Percentiles rank a stretch among this genome's conserved stretches.
Evolutionary conservation across 2,329 filamentous ascomycete genomes (phyloP).

Genomic region (Ophiocordyceps unilateralis): DNA sequence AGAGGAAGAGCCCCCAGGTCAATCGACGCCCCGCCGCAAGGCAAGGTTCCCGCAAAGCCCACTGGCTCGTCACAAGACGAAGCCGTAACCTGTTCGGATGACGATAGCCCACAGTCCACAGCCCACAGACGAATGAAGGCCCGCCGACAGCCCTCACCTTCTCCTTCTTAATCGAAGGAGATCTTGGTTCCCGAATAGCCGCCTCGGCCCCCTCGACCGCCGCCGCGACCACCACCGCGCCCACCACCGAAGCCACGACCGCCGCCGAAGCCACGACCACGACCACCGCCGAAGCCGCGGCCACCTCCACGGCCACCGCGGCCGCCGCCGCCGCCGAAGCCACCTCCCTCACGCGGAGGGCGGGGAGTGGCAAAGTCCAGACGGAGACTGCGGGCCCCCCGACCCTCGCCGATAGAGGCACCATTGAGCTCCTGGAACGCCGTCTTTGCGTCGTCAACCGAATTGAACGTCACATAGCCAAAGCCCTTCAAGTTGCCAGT

Average conservation of each 20-base stretch:
- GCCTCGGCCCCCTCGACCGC: constrained; percentile 31
- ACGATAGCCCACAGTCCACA: constrained; percentile 38
- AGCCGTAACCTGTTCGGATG: constrained; percentile 23
- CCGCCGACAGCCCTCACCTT: constrained; percentile 26
- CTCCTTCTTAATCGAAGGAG: constrained; percentile 37
- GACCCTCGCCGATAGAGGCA: constrained; percentile 40
- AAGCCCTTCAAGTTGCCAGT: constrained; percentile 79
- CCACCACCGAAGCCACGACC: constrained; percentile 32
- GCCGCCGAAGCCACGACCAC: constrained; percentile 27
- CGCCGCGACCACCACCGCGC: constrained; percentile 34
- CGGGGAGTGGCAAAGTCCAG: constrained; percentile 67
- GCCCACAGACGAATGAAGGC: constrained; percentile 22
- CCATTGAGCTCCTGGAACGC: constrained; percentile 58
- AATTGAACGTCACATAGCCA: constrained; percentile 73
- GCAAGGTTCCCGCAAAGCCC: constrained; percentile 35
- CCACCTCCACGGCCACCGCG: constrained; percentile 32
- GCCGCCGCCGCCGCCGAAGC: constrained; percentile 32
- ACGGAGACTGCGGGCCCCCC: constrained; percentile 58
- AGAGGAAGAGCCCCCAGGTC: constrained; percentile 34
- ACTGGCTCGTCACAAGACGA: constrained; percentile 19
- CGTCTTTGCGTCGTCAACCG: constrained; percentile 65
- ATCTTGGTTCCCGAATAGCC: constrained; percentile 56
- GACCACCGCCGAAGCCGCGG: constrained; percentile 20
- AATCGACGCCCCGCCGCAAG: constrained; percentile 25
- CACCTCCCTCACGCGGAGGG: constrained; percentile 38